phyloP scores from a whole-genome alignment of 192 early-diverging fungal species.

The Diversispora eburnea region DNA sequence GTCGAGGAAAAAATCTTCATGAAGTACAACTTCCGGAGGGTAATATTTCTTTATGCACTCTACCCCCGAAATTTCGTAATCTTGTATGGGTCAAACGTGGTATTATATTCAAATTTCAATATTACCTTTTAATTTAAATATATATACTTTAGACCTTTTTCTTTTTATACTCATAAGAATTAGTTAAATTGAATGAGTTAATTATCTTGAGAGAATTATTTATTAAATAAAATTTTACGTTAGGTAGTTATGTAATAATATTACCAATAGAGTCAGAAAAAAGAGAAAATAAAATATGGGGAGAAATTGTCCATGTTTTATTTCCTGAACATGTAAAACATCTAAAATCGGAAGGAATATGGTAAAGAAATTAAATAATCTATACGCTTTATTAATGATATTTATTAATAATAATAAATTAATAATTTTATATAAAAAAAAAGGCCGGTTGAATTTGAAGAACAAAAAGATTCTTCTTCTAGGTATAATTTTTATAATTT shows the following conservation, averaged over 20 bases:
- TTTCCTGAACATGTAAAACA: conserved; percentile 72
- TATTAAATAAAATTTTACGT: neutral
- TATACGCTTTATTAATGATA: no score
- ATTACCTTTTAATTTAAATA: neutral
- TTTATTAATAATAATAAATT: no score
- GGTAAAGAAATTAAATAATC: conserved; percentile 31
- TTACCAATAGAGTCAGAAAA: conserved; percentile 56
- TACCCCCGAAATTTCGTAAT: conserved; percentile 77
- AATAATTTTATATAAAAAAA: no score
- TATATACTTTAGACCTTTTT: neutral
- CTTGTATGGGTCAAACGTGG: conserved; percentile 83
- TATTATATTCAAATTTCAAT: conserved; percentile 14
- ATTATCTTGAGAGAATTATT: neutral
- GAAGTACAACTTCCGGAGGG: conserved; percentile 58
- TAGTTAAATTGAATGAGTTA: neutral
- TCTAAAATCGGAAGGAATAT: conserved; percentile 55
- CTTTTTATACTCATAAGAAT: neutral
- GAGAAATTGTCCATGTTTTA: conserved; percentile 72
- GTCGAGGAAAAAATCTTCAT: conserved; percentile 71
- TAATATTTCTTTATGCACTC: conserved; percentile 55
- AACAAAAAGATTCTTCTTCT: no score
- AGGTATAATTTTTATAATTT: no score
- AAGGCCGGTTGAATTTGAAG: no score
- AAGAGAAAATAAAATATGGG: conserved; percentile 61
- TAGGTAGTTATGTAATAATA: conserved; percentile 67